phyloP scores from a whole-genome alignment of 495 filamentous ascomycete genomes.

The Neurospora africana region DNA sequence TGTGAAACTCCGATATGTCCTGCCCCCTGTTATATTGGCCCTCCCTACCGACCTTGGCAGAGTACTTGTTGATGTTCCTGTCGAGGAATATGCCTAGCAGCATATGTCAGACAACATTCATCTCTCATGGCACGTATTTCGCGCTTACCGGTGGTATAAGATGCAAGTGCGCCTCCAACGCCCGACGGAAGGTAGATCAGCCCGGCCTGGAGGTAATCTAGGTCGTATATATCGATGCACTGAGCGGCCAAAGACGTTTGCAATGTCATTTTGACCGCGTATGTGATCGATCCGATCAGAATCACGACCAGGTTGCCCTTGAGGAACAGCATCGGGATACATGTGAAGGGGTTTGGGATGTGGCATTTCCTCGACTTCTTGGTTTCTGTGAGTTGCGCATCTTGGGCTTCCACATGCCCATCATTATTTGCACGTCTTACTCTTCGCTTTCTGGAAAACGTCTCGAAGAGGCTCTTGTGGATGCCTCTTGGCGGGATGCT shows the following conservation, averaged over 20 bases:
- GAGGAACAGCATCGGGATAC: background rate
- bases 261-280: slow-evolving; percentile 8
- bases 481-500: slow-evolving; percentile 1
- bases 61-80: background rate
- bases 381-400: background rate
- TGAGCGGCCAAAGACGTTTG: background rate
- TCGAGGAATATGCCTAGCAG: background rate
- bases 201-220: background rate
- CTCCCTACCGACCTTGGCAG: background rate
- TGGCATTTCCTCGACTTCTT: background rate
- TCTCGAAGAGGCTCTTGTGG: background rate
- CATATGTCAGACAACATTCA: background rate
- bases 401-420: background rate
- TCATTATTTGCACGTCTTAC: accelerated
- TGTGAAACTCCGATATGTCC: background rate
- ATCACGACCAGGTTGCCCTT: background rate
- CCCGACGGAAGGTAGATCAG: background rate
- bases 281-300: slow-evolving; percentile 5
- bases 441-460: background rate
- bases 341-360: background rate
- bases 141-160: background rate
- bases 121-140: background rate
- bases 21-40: background rate
- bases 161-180: background rate
- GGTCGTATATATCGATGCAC: background rate